phyloP scores from a whole-genome alignment of 202 grass and related monocot genomes.

The Elaeis oleifera region DNA sequence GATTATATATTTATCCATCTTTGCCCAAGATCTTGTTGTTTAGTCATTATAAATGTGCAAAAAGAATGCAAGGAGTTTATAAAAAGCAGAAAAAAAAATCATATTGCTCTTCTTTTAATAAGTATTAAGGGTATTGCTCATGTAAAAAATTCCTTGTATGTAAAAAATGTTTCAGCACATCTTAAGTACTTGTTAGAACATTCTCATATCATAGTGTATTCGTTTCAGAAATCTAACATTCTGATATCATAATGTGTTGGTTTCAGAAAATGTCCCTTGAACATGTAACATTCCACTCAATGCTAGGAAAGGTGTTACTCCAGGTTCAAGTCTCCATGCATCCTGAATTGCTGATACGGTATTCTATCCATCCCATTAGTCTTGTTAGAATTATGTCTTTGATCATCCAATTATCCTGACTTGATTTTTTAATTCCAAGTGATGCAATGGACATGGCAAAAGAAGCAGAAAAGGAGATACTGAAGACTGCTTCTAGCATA shows the following conservation, averaged over 20 bases:
- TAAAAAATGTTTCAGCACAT: too few relatives aligned
- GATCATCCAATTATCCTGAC: conserved; percentile 9
- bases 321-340: conserved; percentile 82
- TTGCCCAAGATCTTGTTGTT: too few relatives aligned
- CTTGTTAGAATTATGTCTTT: neutral
- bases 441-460: conserved; percentile 79
- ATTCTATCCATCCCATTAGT: conserved; percentile 18
- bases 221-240: conserved; percentile 38
- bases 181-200: too few relatives aligned
- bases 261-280: conserved; percentile 89
- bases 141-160: too few relatives aligned
- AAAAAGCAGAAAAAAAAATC: too few relatives aligned
- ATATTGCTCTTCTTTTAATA: too few relatives aligned
- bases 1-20: too few relatives aligned
- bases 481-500: conserved; percentile 58
- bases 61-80: too few relatives aligned
- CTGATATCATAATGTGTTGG: too few relatives aligned
- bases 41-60: too few relatives aligned
- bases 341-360: conserved; percentile 62
- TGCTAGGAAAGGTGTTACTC: conserved; percentile 66
- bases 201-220: too few relatives aligned
- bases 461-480: conserved; percentile 62
- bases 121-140: too few relatives aligned
- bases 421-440: conserved; percentile 35
- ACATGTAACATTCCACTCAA: conserved; percentile 58